Evolutionary conservation across 495 filamentous ascomycete genomes (phyloP).

Genomic region (Neurospora sp.): DNA sequence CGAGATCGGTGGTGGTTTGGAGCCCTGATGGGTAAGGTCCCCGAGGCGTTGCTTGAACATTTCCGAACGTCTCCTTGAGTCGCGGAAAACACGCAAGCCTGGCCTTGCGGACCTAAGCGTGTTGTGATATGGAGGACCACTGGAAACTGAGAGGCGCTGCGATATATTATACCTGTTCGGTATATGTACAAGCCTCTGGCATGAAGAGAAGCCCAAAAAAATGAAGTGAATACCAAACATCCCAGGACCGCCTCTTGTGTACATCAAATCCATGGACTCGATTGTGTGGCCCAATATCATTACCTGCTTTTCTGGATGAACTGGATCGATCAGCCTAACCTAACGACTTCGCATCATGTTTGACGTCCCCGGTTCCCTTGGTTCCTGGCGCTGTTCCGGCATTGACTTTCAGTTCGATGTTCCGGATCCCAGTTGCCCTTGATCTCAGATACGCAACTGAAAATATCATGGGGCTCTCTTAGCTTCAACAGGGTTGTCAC

Average conservation of each 20-base stretch:
- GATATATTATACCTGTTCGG: conserved; percentile 27
- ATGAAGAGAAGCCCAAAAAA: not conserved
- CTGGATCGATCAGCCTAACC: conserved; percentile 65
- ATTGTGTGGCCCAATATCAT: conserved; percentile 31
- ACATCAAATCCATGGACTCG: conserved; percentile 39
- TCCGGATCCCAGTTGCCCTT: conserved; percentile 48
- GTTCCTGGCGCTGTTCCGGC: conserved; percentile 58
- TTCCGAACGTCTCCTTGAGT: conserved; percentile 40
- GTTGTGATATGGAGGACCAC: not conserved
- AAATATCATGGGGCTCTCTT: not conserved
- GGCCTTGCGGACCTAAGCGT: conserved; percentile 45
- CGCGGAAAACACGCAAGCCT: conserved; percentile 45
- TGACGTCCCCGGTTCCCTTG: conserved; percentile 42
- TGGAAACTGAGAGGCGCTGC: conserved; percentile 45
- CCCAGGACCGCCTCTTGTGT: conserved; percentile 33
- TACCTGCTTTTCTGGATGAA: conserved; percentile 43
- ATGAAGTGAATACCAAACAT: not conserved
- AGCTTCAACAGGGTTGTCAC: conserved; percentile 47
- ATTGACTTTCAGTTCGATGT: conserved; percentile 43
- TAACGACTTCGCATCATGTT: conserved; percentile 52
- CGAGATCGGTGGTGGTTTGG: not conserved
- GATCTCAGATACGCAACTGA: conserved; percentile 49
- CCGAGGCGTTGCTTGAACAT: conserved; percentile 32
- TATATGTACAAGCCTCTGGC: not conserved
- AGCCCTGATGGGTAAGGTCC: not conserved